Evolutionary conservation across 192 early-diverging fungal species (phyloP).

Genomic region (Backusella mclennaniae): DNA sequence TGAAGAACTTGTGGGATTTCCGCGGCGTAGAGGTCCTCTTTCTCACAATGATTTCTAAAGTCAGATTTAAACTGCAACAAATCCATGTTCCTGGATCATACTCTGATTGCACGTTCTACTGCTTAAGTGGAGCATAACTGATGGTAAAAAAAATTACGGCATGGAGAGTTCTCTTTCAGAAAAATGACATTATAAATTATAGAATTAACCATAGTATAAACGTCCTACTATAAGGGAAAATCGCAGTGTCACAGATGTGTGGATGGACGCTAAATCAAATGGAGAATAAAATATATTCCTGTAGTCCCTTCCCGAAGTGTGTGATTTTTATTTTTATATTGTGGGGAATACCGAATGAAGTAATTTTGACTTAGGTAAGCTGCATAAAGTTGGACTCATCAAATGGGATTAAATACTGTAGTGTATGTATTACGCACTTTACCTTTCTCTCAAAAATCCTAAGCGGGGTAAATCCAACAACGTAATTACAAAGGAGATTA

Average conservation of each 20-base stretch:
- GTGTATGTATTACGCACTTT: neutral
- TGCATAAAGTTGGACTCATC: neutral
- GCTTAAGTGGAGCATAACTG: neutral
- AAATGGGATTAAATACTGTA: neutral
- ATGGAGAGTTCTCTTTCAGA: neutral
- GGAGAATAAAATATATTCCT: constrained; percentile 8
- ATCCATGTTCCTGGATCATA: neutral
- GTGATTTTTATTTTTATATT: constrained; percentile 2
- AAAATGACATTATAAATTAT: neutral
- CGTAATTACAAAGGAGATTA: constrained; percentile 3
- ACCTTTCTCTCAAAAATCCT: neutral
- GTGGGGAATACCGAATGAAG: constrained; percentile 1
- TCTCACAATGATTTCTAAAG: neutral
- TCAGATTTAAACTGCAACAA: neutral
- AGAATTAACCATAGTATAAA: neutral
- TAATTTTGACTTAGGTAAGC: constrained; percentile 7
- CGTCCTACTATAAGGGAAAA: neutral
- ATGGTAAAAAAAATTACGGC: neutral
- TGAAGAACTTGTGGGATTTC: neutral
- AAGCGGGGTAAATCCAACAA: neutral
- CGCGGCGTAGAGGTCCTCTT: neutral
- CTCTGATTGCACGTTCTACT: neutral
- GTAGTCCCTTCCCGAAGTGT: neutral
- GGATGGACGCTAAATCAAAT: neutral
- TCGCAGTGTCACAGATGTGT: neutral